These are phyloP conservation scores for Microsporum canis DNA, from an alignment of 2,329 filamentous ascomycete genomes.

Conservation along the genomic window DNA sequence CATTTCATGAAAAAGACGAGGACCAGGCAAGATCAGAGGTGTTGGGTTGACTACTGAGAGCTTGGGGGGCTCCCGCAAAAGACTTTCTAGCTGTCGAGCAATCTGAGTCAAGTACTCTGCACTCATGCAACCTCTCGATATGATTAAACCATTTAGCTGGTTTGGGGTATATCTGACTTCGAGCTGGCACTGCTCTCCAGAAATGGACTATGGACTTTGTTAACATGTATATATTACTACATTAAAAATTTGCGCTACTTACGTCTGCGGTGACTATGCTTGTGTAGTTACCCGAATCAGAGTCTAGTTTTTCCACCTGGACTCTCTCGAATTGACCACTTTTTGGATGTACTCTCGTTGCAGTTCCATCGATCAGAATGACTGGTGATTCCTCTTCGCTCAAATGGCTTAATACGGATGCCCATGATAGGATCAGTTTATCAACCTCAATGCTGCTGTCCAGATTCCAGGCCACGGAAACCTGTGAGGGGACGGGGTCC, in stretches of 20 bases:
- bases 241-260: slow-evolving; percentile 5
- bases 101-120: slow-evolving; percentile 20
- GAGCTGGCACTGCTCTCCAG: slow-evolving; percentile 13
- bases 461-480: slow-evolving; percentile 9
- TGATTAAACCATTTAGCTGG: slow-evolving; percentile 18
- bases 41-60: slow-evolving; percentile 49
- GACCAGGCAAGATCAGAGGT: slow-evolving; percentile 44
- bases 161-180: slow-evolving; percentile 18
- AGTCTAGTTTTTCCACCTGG: slow-evolving; percentile 10
- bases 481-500: background rate
- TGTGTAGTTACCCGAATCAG: slow-evolving; percentile 16
- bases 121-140: slow-evolving; percentile 19
- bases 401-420: slow-evolving; percentile 20
- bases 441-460: slow-evolving; percentile 6
- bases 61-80: slow-evolving; percentile 14
- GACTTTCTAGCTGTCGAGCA: slow-evolving; percentile 20
- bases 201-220: background rate
- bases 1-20: slow-evolving; percentile 51
- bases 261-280: slow-evolving; percentile 19
- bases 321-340: slow-evolving; percentile 14
- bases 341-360: slow-evolving; percentile 21
- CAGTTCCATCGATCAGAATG: slow-evolving; percentile 21
- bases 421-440: slow-evolving; percentile 19
- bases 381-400: slow-evolving; percentile 26
- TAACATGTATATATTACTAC: background rate